These are phyloP conservation scores for Nematocida displodere DNA, from an alignment of 371 early-diverging fungal species.

Conservation along the genomic window DNA sequence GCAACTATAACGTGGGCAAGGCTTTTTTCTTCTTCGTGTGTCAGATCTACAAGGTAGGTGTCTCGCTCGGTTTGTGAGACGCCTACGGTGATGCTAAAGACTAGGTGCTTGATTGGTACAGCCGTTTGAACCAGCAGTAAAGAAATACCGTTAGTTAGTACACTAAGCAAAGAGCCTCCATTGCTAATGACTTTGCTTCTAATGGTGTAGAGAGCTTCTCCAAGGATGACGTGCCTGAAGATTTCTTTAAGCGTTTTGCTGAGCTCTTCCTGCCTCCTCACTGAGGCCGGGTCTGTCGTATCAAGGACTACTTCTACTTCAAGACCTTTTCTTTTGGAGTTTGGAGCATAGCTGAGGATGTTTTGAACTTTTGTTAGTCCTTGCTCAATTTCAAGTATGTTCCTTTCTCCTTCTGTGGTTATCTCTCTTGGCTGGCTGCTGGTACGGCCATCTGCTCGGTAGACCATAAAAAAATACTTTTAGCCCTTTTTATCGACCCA, in stretches of 20 bases:
- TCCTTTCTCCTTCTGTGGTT: neutral
- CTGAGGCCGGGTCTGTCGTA: neutral
- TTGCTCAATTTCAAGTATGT: neutral
- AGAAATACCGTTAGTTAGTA: constrained; percentile 24
- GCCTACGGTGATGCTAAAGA: constrained; percentile 4
- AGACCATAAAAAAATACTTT: no score
- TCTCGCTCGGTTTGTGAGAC: neutral
- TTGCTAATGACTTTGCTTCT: neutral
- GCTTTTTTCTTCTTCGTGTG: constrained; percentile 20
- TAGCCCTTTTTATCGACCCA: constrained; percentile 33
- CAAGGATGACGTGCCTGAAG: constrained; percentile 13
- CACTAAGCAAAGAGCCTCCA: constrained; percentile 28
- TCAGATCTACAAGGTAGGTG: constrained; percentile 16
- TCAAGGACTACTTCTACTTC: neutral
- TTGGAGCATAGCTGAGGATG: neutral
- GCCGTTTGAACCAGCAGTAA: neutral
- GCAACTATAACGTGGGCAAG: constrained; percentile 4
- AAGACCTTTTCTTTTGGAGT: constrained; percentile 1
- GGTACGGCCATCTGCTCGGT: constrained; percentile 26
- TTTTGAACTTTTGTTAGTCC: constrained; percentile 13
- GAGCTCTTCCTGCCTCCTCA: constrained; percentile 9
- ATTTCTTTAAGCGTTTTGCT: neutral
- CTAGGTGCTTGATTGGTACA: constrained; percentile 20
- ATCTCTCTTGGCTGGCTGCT: constrained; percentile 10
- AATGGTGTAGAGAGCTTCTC: neutral